phyloP scores from a whole-genome alignment of 495 filamentous ascomycete genomes.

The Penicillium herquei region DNA sequence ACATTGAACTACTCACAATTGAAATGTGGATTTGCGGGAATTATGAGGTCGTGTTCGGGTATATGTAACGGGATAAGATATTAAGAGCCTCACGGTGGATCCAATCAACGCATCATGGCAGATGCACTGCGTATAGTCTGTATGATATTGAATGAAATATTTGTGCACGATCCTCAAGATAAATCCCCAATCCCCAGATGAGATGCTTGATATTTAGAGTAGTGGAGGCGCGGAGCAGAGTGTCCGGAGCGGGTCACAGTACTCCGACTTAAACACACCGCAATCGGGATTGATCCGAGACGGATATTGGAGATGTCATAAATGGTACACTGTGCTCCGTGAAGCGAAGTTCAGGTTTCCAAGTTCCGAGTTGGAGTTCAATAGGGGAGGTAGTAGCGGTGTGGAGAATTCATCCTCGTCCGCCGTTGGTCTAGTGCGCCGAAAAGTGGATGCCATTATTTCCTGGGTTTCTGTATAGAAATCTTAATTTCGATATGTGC shows the following conservation, averaged over 20 bases:
- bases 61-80: background rate
- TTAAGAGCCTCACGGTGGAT: background rate
- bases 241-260: slow-evolving; percentile 28
- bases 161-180: no score
- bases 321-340: no score
- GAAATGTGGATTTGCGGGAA: background rate
- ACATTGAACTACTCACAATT: background rate
- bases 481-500: no score
- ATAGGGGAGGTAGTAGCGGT: background rate
- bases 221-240: slow-evolving; percentile 13
- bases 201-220: slow-evolving; percentile 15
- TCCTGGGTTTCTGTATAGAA: background rate
- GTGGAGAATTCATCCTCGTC: background rate
- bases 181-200: no score
- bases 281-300: slow-evolving; percentile 18
- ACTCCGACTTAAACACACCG: slow-evolving; percentile 23
- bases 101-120: background rate
- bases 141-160: background rate
- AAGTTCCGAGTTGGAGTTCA: no score
- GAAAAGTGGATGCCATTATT: slow-evolving; percentile 1
- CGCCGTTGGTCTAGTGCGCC: slow-evolving; percentile 11
- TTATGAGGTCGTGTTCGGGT: no score
- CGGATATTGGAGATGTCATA: slow-evolving; percentile 4
- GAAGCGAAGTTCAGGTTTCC: no score
- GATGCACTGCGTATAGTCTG: no score